Evolutionary conservation across 345 rosid species (phyloP).

Genomic region (Combretum micranthum): DNA sequence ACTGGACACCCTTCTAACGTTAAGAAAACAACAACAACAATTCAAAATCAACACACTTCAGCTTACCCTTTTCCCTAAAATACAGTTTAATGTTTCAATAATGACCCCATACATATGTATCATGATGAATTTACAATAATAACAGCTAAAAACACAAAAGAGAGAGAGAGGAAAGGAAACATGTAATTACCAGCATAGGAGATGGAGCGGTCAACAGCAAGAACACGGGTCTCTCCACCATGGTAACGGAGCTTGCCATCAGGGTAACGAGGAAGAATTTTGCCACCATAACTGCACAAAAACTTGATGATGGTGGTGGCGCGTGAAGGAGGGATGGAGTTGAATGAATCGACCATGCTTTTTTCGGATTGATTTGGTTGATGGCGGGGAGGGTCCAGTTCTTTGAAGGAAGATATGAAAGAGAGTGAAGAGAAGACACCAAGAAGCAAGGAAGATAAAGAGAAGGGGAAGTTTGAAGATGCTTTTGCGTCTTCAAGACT

Average conservation of each 20-base stretch:
- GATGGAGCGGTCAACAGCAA: slow-evolving; percentile 65
- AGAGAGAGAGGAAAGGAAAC: background rate
- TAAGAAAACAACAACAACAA: no score
- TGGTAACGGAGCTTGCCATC: slow-evolving; percentile 84
- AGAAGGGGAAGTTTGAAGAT: background rate
- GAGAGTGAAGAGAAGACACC: background rate
- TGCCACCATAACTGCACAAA: slow-evolving; percentile 87
- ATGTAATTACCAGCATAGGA: slow-evolving; percentile 53
- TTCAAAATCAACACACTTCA: no score
- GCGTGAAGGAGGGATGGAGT: slow-evolving; percentile 7
- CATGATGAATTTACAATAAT: no score
- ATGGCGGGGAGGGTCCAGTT: background rate
- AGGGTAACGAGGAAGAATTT: slow-evolving; percentile 71
- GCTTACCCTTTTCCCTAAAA: no score
- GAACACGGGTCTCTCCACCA: slow-evolving; percentile 88
- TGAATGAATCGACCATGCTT: slow-evolving; percentile 36
- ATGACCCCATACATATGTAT: no score
- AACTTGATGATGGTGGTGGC: slow-evolving; percentile 43
- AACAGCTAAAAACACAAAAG: background rate
- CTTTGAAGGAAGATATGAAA: slow-evolving; percentile 2
- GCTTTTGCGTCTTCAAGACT: slow-evolving; percentile 39
- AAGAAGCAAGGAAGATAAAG: background rate
- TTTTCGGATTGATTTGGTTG: background rate
- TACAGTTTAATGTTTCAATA: no score
- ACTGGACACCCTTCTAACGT: no score